A percentile compares a stretch with the other conserved stretches of the same genome.
Evolutionary conservation across 2,329 filamentous ascomycete genomes (phyloP).

Genomic region (Neocucurbitaria cava): DNA sequence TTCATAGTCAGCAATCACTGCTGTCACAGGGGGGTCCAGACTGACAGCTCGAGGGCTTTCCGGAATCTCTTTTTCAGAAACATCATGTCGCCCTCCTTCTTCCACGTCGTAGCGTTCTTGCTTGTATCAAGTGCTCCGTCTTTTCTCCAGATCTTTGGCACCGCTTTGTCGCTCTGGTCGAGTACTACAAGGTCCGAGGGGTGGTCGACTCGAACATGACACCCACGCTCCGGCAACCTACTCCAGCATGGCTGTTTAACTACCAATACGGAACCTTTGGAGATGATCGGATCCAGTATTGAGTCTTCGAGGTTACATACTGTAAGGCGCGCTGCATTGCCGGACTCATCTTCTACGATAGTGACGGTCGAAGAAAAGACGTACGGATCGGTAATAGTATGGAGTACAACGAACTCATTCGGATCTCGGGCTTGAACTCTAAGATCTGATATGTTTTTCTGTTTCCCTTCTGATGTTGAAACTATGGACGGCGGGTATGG

Average conservation of each 20-base stretch:
- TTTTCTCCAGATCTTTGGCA: conserved; percentile 17
- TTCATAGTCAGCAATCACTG: background rate
- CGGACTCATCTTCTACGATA: conserved; percentile 26
- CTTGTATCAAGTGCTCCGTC: background rate
- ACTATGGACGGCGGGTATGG: conserved; percentile 27
- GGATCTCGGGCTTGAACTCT: conserved; percentile 10
- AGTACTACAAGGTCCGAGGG: conserved; percentile 29
- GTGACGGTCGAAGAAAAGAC: conserved; percentile 28
- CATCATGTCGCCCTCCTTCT: conserved; percentile 34
- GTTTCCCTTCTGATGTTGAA: background rate
- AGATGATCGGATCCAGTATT: conserved; percentile 25
- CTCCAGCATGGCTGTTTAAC: conserved; percentile 33
- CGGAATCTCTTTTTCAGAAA: conserved; percentile 35
- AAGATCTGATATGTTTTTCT: conserved; percentile 20
- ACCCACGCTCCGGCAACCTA: conserved; percentile 15
- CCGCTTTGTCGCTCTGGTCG: conserved; percentile 3
- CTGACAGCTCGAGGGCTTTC: conserved; percentile 25
- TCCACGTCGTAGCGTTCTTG: conserved; percentile 11
- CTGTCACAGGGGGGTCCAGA: background rate
- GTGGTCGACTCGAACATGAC: conserved; percentile 32
- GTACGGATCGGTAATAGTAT: conserved; percentile 27
- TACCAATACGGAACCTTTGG: conserved; percentile 16
- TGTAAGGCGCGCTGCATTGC: conserved; percentile 25
- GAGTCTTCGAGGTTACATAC: conserved; percentile 33
- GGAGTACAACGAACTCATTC: conserved; percentile 15